Evolutionary conservation across 306 rosid genomes (phyloP).

Genomic region (Lagenaria siceraria): DNA sequence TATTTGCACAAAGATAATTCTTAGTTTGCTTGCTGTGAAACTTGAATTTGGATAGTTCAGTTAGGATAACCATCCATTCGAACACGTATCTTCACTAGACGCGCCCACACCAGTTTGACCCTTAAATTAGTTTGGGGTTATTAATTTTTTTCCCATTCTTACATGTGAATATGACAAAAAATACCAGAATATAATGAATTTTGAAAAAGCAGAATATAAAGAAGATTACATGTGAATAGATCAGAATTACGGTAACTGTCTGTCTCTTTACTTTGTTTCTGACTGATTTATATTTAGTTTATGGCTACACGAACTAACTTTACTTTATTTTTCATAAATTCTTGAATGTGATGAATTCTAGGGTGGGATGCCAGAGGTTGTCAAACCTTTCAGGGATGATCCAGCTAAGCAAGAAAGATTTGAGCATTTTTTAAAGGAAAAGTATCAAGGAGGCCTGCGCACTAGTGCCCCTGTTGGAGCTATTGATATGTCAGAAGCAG

Average conservation of each 20-base stretch:
- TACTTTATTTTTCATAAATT: constrained; percentile 1
- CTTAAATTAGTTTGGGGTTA: background rate
- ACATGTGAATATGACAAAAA: background rate
- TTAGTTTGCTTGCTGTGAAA: background rate
- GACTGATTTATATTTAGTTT: background rate
- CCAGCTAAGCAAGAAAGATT: constrained; percentile 89
- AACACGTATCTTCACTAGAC: background rate
- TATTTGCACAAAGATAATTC: background rate
- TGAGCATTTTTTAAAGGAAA: constrained; percentile 78
- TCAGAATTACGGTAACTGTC: background rate
- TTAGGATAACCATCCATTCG: background rate
- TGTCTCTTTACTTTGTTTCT: background rate
- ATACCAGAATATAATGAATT: background rate
- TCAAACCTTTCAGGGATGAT: constrained; percentile 80
- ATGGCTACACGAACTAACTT: background rate
- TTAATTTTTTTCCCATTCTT: background rate
- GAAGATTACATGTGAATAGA: background rate
- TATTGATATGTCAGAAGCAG: constrained; percentile 76
- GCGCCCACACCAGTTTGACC: background rate
- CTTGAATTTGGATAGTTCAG: background rate
- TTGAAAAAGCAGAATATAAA: background rate
- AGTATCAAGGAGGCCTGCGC: constrained; percentile 88
- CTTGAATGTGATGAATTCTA: constrained; percentile 12
- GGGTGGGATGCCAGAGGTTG: constrained; percentile 38
- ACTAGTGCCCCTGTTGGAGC: constrained; percentile 55